Evolutionary conservation across 225 moss, liverwort and hornwort genomes (phyloP), one percentile per base, ranked within the genome.

Genomic region (Marchantia polymorpha): DNA sequence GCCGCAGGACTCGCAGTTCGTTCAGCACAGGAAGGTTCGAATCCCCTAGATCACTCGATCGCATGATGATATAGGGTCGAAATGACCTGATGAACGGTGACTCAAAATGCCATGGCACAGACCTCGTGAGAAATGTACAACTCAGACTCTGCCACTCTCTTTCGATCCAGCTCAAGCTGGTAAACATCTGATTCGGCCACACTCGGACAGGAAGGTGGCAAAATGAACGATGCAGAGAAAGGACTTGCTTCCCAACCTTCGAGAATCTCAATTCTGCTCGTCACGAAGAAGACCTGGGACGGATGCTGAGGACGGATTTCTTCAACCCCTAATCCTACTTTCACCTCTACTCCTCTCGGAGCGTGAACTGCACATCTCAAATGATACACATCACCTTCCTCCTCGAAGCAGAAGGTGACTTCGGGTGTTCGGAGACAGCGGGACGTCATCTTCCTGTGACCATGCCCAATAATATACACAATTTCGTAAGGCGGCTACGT

Each of bases 401-500:
- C 39, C 39, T 12, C 9, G 39, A 23, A 59, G 17, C 56, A 59
- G 75, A 58, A 54, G 16, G 58, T 59, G 75, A 58, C 55, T 39
- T 58, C 75, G 60, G 55, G 59, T 19, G 0, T 75, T 60, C 10
- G 59, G 20, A 39, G 39, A 30, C 59, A 12, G 59, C 9, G 75
- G 75, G 59, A 59, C 39, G 56, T 75, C 75, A 22, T 59, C 59
- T 75, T 59, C 75, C 39, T 39, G 75, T 73, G 53, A 73, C 75
- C 75, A 75, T 75, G 58, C 29, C 50, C 64, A 77, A 60, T 77
- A 77, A 48, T 77, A 49, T 77, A 77, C 77, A 77, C 25, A 64
- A 7, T 64, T 46, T 49, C 64, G 13, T 25, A 26, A 49, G 49
- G 49, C 65, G 23, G 50, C 25, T 26, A 49, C 29, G 64, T 77